Evolutionary conservation across 2,329 filamentous ascomycete genomes (phyloP), one percentile per base, ranked within the genome.

Genomic region (Diaporthe destruens): DNA sequence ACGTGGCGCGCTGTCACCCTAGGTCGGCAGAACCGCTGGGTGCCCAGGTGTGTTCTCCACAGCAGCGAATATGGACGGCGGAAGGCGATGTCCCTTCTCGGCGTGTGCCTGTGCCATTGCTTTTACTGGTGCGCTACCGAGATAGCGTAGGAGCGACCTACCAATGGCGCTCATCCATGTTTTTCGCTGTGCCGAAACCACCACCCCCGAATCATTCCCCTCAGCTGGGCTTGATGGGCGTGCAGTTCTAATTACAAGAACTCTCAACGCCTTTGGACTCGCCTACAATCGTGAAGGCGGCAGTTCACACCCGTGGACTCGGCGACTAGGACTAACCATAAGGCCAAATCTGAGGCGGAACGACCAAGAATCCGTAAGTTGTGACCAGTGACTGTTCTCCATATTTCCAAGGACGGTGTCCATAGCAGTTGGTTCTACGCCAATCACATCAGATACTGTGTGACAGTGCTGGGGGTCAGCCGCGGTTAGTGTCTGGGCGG

Each of bases 81-180:
- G 59, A 63, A 23, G 59, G 11, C 42, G 42, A 63, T 49, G 42
- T 44, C 59, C 59, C 59, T 63, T 8, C 42, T 63, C 42, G 59
- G 59, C 59, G 59, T 20, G 59, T 32, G 49, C 42, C n/a, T 34
- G 7, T 8, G 57, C 23, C 3, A 44, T 44, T 44, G n/a, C 12
- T 16, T 29, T 47, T 47, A 16, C 6, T 20, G 57, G 23, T 32
- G 47, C 39, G 39, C 39, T 61, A 61, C n/a, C 11, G 18, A n/a
- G 39, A 39, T 59, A 44, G 36, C 56, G 47, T 32, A 32, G 16
- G 57, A 23, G 39, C 14, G 29, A 16, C 16, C 39, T n/a, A 25
- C 57, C 25, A 49, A n/a, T 63, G 25, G 18, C 4, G 18, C 39
- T n/a, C 23, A 25, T 32, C 32, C 16, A 47, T 63, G 39, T 63